Evolutionary conservation across 2,329 filamentous ascomycete species (phyloP), one percentile per base, ranked within the genome.

Genomic region (Aspergillus japonicus): DNA sequence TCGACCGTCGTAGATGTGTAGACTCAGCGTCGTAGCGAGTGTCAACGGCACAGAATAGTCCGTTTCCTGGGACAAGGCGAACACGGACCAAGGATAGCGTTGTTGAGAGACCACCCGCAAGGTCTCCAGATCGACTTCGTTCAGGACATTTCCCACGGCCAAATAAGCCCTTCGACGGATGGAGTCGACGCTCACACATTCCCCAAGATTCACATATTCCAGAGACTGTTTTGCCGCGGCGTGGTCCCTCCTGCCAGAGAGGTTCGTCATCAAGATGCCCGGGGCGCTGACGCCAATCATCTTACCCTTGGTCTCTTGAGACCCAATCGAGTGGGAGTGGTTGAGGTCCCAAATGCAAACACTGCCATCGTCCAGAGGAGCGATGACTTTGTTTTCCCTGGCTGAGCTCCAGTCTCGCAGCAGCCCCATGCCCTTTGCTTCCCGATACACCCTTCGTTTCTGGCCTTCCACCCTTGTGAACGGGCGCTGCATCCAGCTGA

Each of bases 311-410:
- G 83, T 84, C 21, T 66, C 62, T 11, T 65, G 67, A 2, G 71
- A 70, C 5, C 65, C 65, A 21, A 65, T 64, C 1, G 63, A 64
- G 58, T 75, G 71, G 3, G 73, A 73, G 58, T 72, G 69, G 57
- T 83, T 86, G 54, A 91, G 79, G 70, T 96, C 90, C 92, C 92
- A 97, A 6, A 96, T 77, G 66, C 89, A 91, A n/a, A 97, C 83
- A 54, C 90, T 92, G 0, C 92, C 92, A 71, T 97, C 91, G 59
- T 96, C 91, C 7, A 96, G 79, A 2, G 92, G 91, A 0, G 89
- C 88, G 16, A 96, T 83, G 0, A 91, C 87, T 56, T 88, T 80
- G 24, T 84, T 80, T 19, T 83, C 76, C n/a, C 80, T 77, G 35
- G 80, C 81, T 1, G 81, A 80, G 23, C 76, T 78, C 66, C 78